A percentile compares a stretch with the other conserved stretches of the same genome.
phyloP scores from a whole-genome alignment of 2,329 filamentous ascomycete genomes.

The Nannizzia gypsea region DNA sequence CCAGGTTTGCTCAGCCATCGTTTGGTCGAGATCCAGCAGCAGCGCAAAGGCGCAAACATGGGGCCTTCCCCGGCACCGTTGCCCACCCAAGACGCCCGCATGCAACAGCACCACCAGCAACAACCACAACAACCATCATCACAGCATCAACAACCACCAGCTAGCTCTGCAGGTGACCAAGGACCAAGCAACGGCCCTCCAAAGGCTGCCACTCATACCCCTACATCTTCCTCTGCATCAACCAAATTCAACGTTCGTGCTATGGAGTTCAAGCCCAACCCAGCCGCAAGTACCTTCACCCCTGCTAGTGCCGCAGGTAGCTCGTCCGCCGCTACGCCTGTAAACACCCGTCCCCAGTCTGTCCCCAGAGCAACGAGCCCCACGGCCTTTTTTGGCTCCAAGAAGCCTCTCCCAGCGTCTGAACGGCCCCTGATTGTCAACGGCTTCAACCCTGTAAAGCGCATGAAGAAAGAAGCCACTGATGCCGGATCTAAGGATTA shows the following conservation, averaged over 20 bases:
- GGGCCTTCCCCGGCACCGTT: constrained; percentile 42
- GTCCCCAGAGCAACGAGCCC: constrained; percentile 39
- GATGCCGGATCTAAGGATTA: constrained; percentile 48
- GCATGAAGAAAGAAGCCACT: constrained; percentile 55
- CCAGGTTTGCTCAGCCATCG: constrained; percentile 40
- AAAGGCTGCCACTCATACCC: constrained; percentile 38
- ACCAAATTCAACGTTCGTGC: constrained; percentile 51
- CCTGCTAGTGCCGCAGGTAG: constrained; percentile 51
- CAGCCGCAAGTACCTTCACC: constrained; percentile 68
- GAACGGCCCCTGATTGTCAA: constrained; percentile 44
- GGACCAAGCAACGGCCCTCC: constrained; percentile 41
- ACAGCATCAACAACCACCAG: constrained; percentile 44
- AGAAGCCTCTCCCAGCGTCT: constrained; percentile 54
- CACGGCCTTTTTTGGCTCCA: constrained; percentile 51
- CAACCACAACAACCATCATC: too few relatives aligned
- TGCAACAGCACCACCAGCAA: constrained; percentile 16
- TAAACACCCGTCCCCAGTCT: constrained; percentile 42
- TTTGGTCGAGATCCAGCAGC: constrained; percentile 41
- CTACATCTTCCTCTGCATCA: constrained; percentile 42
- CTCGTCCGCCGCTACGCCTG: constrained; percentile 56
- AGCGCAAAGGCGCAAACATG: constrained; percentile 36
- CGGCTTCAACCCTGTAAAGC: constrained; percentile 54
- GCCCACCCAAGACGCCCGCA: constrained; percentile 53
- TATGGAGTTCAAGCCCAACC: constrained; percentile 73
- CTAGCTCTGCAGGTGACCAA: constrained; percentile 47